Evolutionary conservation across 2,329 filamentous ascomycete species (phyloP).

Genomic region (Fusarium irregulare): DNA sequence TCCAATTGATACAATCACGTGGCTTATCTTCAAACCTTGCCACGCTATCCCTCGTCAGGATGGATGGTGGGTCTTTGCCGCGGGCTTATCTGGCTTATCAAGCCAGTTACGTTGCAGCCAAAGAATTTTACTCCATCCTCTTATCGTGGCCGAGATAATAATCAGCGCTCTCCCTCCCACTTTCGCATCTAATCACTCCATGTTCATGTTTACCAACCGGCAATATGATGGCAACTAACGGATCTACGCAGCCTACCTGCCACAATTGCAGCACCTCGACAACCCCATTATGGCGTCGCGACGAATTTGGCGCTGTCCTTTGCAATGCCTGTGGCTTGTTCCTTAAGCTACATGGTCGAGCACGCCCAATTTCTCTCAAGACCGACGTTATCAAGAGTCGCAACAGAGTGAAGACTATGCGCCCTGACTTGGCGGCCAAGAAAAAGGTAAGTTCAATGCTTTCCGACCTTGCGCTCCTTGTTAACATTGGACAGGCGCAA

Average conservation of each 20-base stretch:
- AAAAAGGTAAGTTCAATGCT: slow-evolving; percentile 73
- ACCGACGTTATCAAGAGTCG: slow-evolving; percentile 99
- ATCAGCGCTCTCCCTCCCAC: slow-evolving; percentile 48
- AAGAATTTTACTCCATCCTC: slow-evolving; percentile 52
- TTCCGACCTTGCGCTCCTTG: neutral
- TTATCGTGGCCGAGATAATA: slow-evolving; percentile 55
- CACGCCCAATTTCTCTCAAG: slow-evolving; percentile 95
- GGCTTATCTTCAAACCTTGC: slow-evolving; percentile 41
- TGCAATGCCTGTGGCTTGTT: slow-evolving; percentile 99
- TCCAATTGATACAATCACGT: slow-evolving; percentile 47
- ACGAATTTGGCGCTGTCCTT: slow-evolving; percentile 93
- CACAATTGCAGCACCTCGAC: slow-evolving; percentile 97
- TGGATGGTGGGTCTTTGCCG: slow-evolving; percentile 28
- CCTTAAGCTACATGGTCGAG: slow-evolving; percentile 93
- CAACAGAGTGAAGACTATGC: slow-evolving; percentile 92
- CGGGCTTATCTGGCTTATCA: slow-evolving; percentile 54
- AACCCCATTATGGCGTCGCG: slow-evolving; percentile 95
- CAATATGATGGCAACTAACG: slow-evolving; percentile 66
- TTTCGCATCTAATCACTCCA: slow-evolving; percentile 38
- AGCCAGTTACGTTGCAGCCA: slow-evolving; percentile 46
- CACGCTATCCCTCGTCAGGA: slow-evolving; percentile 38
- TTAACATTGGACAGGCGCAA: slow-evolving; percentile 32
- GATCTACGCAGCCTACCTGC: slow-evolving; percentile 87
- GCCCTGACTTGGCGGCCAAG: slow-evolving; percentile 80
- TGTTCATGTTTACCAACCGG: slow-evolving; percentile 50